Base-by-base conservation (phyloP, 306 rosid genomes). In the Inga laurina region DNA sequence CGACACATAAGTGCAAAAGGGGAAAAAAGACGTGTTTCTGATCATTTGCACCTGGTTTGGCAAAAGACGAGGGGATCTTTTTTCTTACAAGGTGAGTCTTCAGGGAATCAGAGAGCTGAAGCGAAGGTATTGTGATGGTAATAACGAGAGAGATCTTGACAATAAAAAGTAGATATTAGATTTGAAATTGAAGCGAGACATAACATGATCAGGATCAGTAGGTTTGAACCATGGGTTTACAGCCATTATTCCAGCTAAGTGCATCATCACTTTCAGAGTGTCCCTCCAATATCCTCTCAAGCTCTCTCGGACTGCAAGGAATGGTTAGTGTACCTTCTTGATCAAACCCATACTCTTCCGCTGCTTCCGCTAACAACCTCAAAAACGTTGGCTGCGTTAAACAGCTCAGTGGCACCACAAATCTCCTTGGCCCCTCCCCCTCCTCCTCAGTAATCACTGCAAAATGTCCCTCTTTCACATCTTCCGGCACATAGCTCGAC, bases 381-480 rank as follows among this genome's bases (percentile, higher is more conserved):
- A 89, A 39, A 76, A 96, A 96, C 3, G 41, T 56, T 32, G 98
- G 93, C 77, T 89, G 89, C 0, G 84, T 76, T 78, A 96, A 89
- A 74, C 89, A 96, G 22, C 88, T 85, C 51, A 96, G 80, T 30
- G 98, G 93, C 46, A 92, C 86, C 62, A 91, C 93, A 7, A 92
- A 91, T 78, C 97, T 92, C 86, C 85, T 91, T 6, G 88, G 81
- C 57, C 84, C 86, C 3, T 88, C 88, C 32, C 92, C 86, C 15
- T 86, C 82, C 61, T 85, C 82, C 61, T n/a, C 64, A 2, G 97
- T 97, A 32, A 90, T 86, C 86, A 93, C 98, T 0, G 94, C 94
- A 35, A 96, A 93, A 73, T 96, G 99, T 11, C 99, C 98, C 86
- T 91, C 93, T 67, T 93, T 93, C 37, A 93, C 94, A 34, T 96